Percentiles rank a stretch among this genome's conserved stretches.
Evolutionary conservation across 176 grass and related monocot genomes (phyloP).

Genomic region (Canna indica): DNA sequence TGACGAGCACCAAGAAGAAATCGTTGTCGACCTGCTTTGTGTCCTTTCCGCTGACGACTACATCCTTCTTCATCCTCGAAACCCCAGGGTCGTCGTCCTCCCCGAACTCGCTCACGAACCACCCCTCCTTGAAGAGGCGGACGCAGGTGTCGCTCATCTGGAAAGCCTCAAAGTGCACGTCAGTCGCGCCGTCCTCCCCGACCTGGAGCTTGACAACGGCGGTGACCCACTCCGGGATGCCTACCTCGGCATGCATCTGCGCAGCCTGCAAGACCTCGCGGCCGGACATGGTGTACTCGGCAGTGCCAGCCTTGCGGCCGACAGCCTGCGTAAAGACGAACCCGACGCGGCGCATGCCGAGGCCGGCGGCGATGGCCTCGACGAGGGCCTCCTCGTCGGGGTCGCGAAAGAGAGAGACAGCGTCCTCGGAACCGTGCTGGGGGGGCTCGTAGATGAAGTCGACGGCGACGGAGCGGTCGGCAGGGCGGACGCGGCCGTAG

Average conservation of each 20-base stretch:
- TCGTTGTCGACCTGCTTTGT: slow-evolving; percentile 88
- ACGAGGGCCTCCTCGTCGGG: slow-evolving; percentile 64
- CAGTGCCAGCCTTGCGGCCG: slow-evolving; percentile 63
- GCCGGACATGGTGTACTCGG: slow-evolving; percentile 75
- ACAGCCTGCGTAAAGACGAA: slow-evolving; percentile 90
- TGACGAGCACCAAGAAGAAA: slow-evolving; percentile 88
- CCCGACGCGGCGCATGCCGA: slow-evolving; percentile 71
- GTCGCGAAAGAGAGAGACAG: slow-evolving; percentile 40
- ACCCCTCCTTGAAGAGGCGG: slow-evolving; percentile 74
- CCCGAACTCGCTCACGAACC: slow-evolving; percentile 53
- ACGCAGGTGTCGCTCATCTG: slow-evolving; percentile 94
- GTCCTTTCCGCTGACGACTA: slow-evolving; percentile 65
- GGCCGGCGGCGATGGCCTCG: slow-evolving; percentile 55
- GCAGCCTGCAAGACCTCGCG: slow-evolving; percentile 78
- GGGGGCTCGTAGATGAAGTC: slow-evolving; percentile 97
- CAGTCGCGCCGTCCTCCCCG: slow-evolving; percentile 43
- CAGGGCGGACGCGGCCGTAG: slow-evolving; percentile 48
- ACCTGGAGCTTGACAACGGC: slow-evolving; percentile 80
- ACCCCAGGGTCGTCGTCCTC: slow-evolving; percentile 55
- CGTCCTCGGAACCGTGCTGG: slow-evolving; percentile 59
- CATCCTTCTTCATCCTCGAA: slow-evolving; percentile 77
- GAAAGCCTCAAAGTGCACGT: slow-evolving; percentile 96
- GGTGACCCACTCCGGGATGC: slow-evolving; percentile 67
- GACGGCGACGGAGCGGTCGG: slow-evolving; percentile 40
- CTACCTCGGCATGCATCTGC: slow-evolving; percentile 56